Conservation (phyloP, 2,329 filamentous ascomycete genomes). For the Fusarium vanettenii region DNA sequence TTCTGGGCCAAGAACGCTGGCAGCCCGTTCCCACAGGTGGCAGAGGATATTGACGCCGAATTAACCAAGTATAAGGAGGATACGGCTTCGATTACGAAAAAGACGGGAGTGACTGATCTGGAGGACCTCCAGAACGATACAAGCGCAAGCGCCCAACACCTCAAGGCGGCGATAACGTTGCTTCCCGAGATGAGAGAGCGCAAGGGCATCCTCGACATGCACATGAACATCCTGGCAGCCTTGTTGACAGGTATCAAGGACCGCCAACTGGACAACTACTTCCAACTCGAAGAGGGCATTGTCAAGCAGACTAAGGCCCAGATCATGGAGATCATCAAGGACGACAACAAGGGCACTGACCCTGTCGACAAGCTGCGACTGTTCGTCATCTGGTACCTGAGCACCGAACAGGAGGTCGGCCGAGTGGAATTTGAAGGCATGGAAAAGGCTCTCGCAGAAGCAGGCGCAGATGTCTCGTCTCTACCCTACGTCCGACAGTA, state of each 20-base stretch:
- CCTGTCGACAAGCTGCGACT: slow-evolving; percentile 90
- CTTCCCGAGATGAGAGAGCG: slow-evolving; percentile 92
- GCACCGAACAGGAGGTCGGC: slow-evolving; percentile 88
- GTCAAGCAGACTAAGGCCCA: slow-evolving; percentile 91
- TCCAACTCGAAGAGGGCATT: slow-evolving; percentile 92
- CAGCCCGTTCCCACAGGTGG: slow-evolving; percentile 92
- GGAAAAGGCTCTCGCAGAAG: slow-evolving; percentile 81
- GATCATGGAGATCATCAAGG: slow-evolving; percentile 87
- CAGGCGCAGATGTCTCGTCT: slow-evolving; percentile 80
- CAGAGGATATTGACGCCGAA: slow-evolving; percentile 94
- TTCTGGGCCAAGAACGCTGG: slow-evolving; percentile 96
- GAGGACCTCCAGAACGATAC: slow-evolving; percentile 94
- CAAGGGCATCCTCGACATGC: slow-evolving; percentile 95
- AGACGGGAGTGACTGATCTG: slow-evolving; percentile 91
- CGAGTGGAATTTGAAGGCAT: slow-evolving; percentile 87
- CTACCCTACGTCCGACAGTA: slow-evolving; percentile 89
- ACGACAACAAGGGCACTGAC: slow-evolving; percentile 83
- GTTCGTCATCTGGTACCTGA: slow-evolving; percentile 97
- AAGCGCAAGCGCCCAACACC: slow-evolving; percentile 88
- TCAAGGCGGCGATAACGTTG: slow-evolving; percentile 94
- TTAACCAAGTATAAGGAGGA: slow-evolving; percentile 96
- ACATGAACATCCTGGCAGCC: slow-evolving; percentile 97
- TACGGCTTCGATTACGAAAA: slow-evolving; percentile 91
- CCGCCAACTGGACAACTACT: slow-evolving; percentile 94
- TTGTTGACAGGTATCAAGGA: slow-evolving; percentile 85